Evolutionary conservation across 768 basidiomycete species (phyloP).

Genomic region (Suillus decipiens): DNA sequence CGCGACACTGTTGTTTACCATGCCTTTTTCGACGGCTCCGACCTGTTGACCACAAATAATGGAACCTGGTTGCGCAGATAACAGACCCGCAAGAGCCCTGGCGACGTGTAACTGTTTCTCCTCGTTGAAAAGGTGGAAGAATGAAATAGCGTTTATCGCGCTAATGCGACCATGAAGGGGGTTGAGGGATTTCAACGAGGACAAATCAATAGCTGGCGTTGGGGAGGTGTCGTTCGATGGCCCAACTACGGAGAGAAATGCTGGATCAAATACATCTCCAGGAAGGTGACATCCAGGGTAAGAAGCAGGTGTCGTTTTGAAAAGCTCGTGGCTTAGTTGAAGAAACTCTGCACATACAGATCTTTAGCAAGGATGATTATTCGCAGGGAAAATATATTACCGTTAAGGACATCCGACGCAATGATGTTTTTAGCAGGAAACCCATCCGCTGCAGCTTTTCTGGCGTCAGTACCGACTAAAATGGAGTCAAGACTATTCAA

Average conservation of each 20-base stretch:
- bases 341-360: neutral
- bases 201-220: neutral
- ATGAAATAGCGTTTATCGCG: neutral
- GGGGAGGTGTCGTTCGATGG: neutral
- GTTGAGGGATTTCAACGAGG: neutral
- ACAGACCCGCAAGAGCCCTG: neutral
- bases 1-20: neutral
- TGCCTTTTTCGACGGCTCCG: slow-evolving; percentile 7
- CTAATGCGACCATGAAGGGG: neutral
- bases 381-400: neutral
- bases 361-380: neutral
- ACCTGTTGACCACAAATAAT: neutral
- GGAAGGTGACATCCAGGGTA: neutral
- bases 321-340: neutral
- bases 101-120: neutral
- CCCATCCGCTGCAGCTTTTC: neutral
- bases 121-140: neutral
- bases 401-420: neutral
- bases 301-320: neutral
- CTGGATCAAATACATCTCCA: neutral
- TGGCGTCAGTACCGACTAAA: neutral
- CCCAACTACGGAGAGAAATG: neutral
- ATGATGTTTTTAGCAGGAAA: neutral
- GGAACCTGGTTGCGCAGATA: neutral
- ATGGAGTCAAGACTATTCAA: neutral